Base-by-base conservation (phyloP, 2,329 filamentous ascomycete genomes). In the Fusarium caatingaense region DNA sequence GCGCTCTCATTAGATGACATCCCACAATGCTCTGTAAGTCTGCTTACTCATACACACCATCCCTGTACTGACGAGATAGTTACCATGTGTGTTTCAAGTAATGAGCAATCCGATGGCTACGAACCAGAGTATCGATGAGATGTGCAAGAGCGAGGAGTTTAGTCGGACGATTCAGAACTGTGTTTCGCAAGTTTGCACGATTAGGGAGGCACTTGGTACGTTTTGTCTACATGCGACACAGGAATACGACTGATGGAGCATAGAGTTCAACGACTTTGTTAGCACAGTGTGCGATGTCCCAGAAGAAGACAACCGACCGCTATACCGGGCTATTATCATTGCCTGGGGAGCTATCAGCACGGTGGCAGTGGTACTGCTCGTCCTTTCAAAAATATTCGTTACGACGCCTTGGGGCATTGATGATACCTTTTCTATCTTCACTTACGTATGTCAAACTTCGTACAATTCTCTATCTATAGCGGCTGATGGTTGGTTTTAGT, bases 11-110 rank as follows among this genome's bases (percentile, higher is more conserved):
- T 60, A 1, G 20, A 27, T 5, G 57, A 56, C 7, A 25, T 60
- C 6, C 57, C 57, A 10, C 18, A 47, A 56, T 60, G 57, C 16
- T 44, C 57, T 37, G 57, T 60, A 21, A 21, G 57, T 56, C 5
- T 1, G 16, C 13, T 27, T 15, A 42, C 13, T 40, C 32, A 13
- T 16, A 7, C 16, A 6, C 1, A 16, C 4, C 6, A 12, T 15
- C 13, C 10, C 12, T 15, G 11, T 23, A 4, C 34, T 56, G 6
- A 60, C 2, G 3, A 15, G 16, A 27, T 2, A 60, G 57, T 9
- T 40, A 25, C 20, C 30, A 21, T 60, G 57, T 37, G 32, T 46
- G 2, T 23, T 56, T 5, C 23, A 45, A 9, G 20, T 55, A 5
- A 25, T 60, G 28, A 56, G 16, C 20, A 32, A 30, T 10, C 30